Percentiles rank a stretch among this genome's conserved stretches.
These are phyloP conservation scores for Ogataea parapolymorpha DNA, from an alignment of 805 yeast species.

Conservation along the genomic window DNA sequence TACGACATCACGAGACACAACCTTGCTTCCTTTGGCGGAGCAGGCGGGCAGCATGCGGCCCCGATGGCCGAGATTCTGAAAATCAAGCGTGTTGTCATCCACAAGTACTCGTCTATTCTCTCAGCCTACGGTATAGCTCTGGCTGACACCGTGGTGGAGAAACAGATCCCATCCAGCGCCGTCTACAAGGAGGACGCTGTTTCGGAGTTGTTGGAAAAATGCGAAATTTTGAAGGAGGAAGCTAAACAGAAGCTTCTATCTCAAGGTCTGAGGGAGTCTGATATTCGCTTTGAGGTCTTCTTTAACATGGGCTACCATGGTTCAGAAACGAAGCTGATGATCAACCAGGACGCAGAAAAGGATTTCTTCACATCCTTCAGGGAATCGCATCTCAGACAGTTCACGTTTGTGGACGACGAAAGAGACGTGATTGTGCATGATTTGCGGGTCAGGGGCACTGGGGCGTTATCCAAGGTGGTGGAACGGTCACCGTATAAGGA, in stretches of 20 bases:
- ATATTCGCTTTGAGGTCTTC: slow-evolving; percentile 15
- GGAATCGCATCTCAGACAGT: slow-evolving; percentile 56
- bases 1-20: slow-evolving; percentile 58
- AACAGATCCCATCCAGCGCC: slow-evolving; percentile 28
- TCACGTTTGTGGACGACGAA: slow-evolving; percentile 56
- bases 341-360: slow-evolving; percentile 33
- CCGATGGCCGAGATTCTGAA: slow-evolving; percentile 68
- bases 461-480: slow-evolving; percentile 43
- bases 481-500: slow-evolving; percentile 20
- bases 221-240: slow-evolving; percentile 17
- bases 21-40: slow-evolving; percentile 81
- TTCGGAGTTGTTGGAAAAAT: slow-evolving; percentile 14
- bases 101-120: slow-evolving; percentile 53
- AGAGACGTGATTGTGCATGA: slow-evolving; percentile 62
- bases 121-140: slow-evolving; percentile 61
- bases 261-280: slow-evolving; percentile 12
- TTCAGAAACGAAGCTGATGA: slow-evolving; percentile 74
- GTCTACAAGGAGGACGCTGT: slow-evolving; percentile 15
- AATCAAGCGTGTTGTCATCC: slow-evolving; percentile 61
- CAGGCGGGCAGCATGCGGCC: slow-evolving; percentile 85
- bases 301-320: slow-evolving; percentile 77
- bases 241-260: slow-evolving; percentile 25
- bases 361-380: slow-evolving; percentile 44
- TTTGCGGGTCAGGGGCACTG: slow-evolving; percentile 54
- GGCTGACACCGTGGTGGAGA: slow-evolving; percentile 39